phyloP scores from a whole-genome alignment of 2,329 filamentous ascomycete species.

The Monosporascus sp. region DNA sequence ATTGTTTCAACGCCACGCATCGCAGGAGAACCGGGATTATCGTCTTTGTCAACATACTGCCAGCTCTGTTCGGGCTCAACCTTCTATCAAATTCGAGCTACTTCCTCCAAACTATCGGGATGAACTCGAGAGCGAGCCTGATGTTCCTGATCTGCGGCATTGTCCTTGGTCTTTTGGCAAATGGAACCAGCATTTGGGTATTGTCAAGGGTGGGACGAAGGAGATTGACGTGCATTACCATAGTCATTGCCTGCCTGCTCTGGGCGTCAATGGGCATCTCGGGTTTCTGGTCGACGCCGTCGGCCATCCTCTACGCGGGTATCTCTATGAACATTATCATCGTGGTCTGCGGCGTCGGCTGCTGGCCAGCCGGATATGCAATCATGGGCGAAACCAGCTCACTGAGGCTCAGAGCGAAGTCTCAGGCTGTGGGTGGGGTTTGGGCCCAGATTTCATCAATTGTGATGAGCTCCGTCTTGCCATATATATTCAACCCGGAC shows the following conservation, averaged over 20 bases:
- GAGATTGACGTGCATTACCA: constrained; percentile 29
- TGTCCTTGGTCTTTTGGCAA: constrained; percentile 38
- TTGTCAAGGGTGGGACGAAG: constrained; percentile 36
- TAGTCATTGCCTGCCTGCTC: constrained; percentile 27
- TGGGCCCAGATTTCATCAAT: background rate
- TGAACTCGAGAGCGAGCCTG: constrained; percentile 27
- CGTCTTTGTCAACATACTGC: constrained; percentile 36
- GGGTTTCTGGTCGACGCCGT: constrained; percentile 34
- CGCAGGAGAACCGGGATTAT: constrained; percentile 36
- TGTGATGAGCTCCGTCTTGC: constrained; percentile 40
- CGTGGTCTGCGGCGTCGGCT: constrained; percentile 14
- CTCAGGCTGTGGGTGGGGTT: constrained; percentile 27
- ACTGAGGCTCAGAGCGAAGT: constrained; percentile 30
- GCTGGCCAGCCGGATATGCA: constrained; percentile 27
- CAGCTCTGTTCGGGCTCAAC: constrained; percentile 39
- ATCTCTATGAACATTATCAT: constrained; percentile 38
- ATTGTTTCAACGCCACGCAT: constrained; percentile 40
- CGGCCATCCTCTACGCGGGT: constrained; percentile 33
- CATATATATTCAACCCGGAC: constrained; percentile 44
- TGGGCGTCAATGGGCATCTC: constrained; percentile 44
- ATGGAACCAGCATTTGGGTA: constrained; percentile 38
- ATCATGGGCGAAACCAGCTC: constrained; percentile 30
- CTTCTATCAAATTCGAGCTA: constrained; percentile 39
- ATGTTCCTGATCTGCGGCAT: constrained; percentile 42
- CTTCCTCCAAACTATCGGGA: constrained; percentile 30